Base-by-base conservation (phyloP, 2,329 filamentous ascomycete species). In the Dichotomopilus funicola region DNA sequence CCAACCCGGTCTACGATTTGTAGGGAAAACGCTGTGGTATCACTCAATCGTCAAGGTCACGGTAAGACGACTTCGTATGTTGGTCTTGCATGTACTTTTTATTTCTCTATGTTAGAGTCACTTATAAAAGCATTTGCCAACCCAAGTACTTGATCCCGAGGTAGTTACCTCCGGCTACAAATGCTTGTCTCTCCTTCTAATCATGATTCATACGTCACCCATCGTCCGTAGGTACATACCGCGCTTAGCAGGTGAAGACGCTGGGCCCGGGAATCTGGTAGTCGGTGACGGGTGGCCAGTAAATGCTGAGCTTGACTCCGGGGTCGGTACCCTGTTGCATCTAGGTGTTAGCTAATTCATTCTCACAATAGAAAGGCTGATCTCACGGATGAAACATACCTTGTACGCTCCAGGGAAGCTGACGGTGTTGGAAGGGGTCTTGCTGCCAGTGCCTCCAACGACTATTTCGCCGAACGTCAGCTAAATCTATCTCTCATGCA, bases 281-380 rank as follows among this genome's bases (percentile, higher is more conserved):
- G 58, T 54, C 59, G 49, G 62, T 62, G 42, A 64, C 60, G 5
- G 57, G 55, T 11, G 63, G 63, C 59, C 57, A 64, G 58, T 61
- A 64, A 58, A 64, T 63, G 59, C 51, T 60, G 59, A 64, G 37
- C 52, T 61, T 64, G 59, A 64, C 51, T 42, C 62, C 62, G 56
- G 61, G 61, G 54, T 62, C 58, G 47, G 57, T 56, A 36, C 61
- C 61, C 62, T 64, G 7, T 12, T 2, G 35, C 12, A n/a, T 12
- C 2, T 1, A 34, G 6, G 0, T 27, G 4, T 63, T 49, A 63
- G 58, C 43, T 3, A 12, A 11, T 1, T n/a, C 6, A 5, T 45
- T 42, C 13, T 8, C 11, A n/a, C 40, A 42, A 12, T 7, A 13
- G 40, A 13, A 13, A 33, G n/a, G 3, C 12, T 8, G 9, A 19